Conservation (phyloP, 208 protist genomes). For the Tetramitus jugosus region DNA sequence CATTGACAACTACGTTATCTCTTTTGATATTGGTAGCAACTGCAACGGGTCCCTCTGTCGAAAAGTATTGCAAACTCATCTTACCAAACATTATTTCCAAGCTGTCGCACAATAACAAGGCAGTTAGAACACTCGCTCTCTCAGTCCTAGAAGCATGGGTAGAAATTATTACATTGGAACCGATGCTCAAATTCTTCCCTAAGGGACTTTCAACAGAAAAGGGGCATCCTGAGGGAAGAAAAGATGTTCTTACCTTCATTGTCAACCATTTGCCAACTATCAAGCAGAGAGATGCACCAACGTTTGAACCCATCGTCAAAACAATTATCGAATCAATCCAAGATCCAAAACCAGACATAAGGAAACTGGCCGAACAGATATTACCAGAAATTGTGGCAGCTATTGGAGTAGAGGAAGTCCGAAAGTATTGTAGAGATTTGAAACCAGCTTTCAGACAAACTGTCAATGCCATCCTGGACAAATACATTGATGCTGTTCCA, state of each 20-base stretch:
- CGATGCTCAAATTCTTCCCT: neutral
- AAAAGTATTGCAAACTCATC: neutral
- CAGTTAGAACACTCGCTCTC: neutral
- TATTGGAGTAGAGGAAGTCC: neutral
- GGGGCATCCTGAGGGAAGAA: neutral
- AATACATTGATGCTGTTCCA: neutral
- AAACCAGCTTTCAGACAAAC: neutral
- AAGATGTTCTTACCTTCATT: constrained; percentile 7
- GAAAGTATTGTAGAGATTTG: neutral
- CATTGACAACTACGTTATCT: neutral
- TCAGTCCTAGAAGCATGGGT: neutral
- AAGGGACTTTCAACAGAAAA: neutral
- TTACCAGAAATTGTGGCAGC: neutral
- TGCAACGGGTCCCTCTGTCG: neutral
- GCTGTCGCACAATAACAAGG: neutral
- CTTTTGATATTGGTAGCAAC: neutral
- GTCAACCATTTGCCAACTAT: neutral
- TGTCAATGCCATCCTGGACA: neutral
- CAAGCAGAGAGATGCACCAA: neutral
- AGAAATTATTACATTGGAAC: neutral
- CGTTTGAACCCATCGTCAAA: neutral
- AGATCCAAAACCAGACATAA: neutral
- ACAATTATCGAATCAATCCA: neutral
- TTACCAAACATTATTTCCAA: neutral
- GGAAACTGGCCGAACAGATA: constrained; percentile 3